Base-by-base conservation (phyloP, 805 yeast species). In the Candida tibetensis region DNA sequence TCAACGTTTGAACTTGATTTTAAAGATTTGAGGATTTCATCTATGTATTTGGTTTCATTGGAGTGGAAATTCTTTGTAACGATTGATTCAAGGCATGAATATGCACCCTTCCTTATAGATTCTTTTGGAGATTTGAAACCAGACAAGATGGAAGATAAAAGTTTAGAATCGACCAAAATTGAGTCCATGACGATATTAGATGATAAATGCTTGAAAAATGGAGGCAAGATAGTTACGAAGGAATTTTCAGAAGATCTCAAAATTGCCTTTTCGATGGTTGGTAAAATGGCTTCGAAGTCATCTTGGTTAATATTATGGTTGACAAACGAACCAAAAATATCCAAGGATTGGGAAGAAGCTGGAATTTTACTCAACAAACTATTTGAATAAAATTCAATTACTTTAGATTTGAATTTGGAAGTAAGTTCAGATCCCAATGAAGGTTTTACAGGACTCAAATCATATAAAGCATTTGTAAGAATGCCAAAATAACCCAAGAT, bases 181-280 rank as follows among this genome's bases (percentile, higher is more conserved):
- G 61, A 53, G 10, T 76, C 60, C n/a, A 76, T 45, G 39, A 77
- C 76, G 15, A 78, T 52, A 5, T 39, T 28, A 3, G 36, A 29
- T 6, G 36, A 30, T 17, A 35, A 22, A 14, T 45, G 32, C 17
- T 42, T 37, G 31, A 82, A 66, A 6, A 88, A 52, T 8, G 71
- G 66, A 3, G 80, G 75, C 2, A 84, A 55, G n/a, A 82, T 55
- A 14, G 52, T 47, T n/a, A 71, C 72, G 40, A 87, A 75, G 0
- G 86, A 76, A 27, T 67, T 58, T 52, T 88, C 96, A 0, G 96
- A 82, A 2, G 95, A 78, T 57, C 96, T 76, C 46, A 90, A 66
- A 34, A 83, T 69, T 1, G 90, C 76, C 54, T 84, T 87, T 51
- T 85, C 90, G 34, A 90, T 51, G 14, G 75, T 71, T 2, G 95